Evolutionary conservation across 352 stramenopile species (phyloP), one percentile per base, ranked within the genome.

Genomic region (Phytopythium mirpurense): DNA sequence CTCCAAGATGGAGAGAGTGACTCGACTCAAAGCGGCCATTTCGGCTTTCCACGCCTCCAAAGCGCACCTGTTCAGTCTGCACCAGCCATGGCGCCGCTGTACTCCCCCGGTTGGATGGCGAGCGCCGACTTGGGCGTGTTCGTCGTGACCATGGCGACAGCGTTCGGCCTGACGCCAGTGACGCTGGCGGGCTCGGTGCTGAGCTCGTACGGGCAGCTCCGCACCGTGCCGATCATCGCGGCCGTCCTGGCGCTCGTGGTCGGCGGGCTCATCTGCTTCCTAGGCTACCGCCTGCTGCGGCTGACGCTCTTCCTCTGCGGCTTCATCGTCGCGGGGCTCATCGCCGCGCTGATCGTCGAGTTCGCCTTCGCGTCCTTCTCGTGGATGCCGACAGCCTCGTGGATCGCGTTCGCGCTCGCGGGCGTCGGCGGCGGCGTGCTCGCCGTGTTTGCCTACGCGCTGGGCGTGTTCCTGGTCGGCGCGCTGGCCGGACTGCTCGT

Each of bases 391-490:
- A 61, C 53, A 18, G 70, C 60, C 42, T 75, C 72, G 1, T 87
- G 76, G 76, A 80, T 84, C 14, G 68, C 62, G 3, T 83, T 83
- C 31, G 7, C 74, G 24, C 49, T 78, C 29, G 47, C 60, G 3
- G 75, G 73, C 3, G 37, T 69, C 11, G 52, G 67, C 37, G 60
- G 52, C n/a, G 73, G 75, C n/a, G 66, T 55, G 31, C 45, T 83
- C 16, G 68, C 72, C n/a, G 40, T 80, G 26, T 67, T 63, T 31
- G 63, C 81, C 41, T 82, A 83, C 54, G 52, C 68, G 26, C 62
- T 78, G 0, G 76, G 76, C 8, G 63, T 87, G 40, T 80, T 79
- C 27, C 35, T 83, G 31, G 56, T 82, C 29, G 76, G 76, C 0
- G 63, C 60, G 5, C 51, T 72, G 8, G 65, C 57, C 5, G 68